phyloP scores from a whole-genome alignment of 371 early-diverging fungal species.

The Circinella minor region DNA sequence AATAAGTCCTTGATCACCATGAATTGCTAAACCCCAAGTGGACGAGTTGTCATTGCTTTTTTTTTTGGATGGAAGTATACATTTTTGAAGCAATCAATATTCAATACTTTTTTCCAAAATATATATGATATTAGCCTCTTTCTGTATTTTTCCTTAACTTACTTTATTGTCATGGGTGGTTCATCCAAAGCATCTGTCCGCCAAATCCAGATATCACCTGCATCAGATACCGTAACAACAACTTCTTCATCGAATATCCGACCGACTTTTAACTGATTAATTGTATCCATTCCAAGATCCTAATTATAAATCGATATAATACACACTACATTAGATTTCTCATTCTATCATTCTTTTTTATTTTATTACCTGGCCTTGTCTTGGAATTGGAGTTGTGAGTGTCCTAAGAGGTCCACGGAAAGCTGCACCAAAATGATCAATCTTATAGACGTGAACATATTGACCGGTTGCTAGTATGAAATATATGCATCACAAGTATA shows the following conservation, averaged over 20 bases:
- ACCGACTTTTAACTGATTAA: slow-evolving; percentile 67
- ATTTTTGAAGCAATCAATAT: no score
- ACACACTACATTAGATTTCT: not conserved
- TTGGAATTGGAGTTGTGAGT: slow-evolving; percentile 22
- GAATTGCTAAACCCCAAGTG: slow-evolving; percentile 71
- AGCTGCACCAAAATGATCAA: slow-evolving; percentile 17
- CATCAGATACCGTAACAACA: slow-evolving; percentile 56
- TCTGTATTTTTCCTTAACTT: not conserved
- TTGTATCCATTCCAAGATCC: slow-evolving; percentile 31
- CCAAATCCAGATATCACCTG: slow-evolving; percentile 58
- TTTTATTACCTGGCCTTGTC: slow-evolving; percentile 12
- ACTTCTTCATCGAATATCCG: slow-evolving; percentile 47
- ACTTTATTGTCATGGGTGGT: slow-evolving; percentile 48
- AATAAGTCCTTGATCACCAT: slow-evolving; percentile 52
- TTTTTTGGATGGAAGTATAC: no score
- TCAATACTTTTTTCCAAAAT: no score
- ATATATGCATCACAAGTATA: no score
- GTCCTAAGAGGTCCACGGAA: slow-evolving; percentile 26
- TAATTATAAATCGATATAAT: not conserved
- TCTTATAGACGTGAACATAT: slow-evolving; percentile 29
- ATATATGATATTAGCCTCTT: not conserved
- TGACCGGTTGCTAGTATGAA: slow-evolving; percentile 32
- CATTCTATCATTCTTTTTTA: not conserved
- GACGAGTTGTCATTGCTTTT: slow-evolving; percentile 37
- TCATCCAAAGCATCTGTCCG: slow-evolving; percentile 47